Percentiles rank a stretch among this genome's conserved stretches.
Evolutionary conservation across 2,329 filamentous ascomycete genomes (phyloP).

Genomic region (Monilinia laxa): DNA sequence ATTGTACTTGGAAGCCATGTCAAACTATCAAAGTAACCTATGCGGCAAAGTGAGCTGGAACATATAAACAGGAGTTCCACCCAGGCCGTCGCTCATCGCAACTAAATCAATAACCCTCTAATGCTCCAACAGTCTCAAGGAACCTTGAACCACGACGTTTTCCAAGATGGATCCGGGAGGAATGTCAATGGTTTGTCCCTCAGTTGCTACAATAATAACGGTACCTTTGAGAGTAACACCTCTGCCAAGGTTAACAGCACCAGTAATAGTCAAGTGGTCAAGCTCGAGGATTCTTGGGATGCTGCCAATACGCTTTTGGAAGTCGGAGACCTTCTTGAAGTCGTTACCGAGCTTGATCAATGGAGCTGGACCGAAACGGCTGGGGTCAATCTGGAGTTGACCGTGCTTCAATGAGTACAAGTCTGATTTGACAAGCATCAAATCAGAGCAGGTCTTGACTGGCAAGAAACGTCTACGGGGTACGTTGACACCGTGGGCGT

Average conservation of each 20-base stretch:
- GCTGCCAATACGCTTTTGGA: conserved; percentile 81
- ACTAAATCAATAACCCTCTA: conserved; percentile 42
- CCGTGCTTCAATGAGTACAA: conserved; percentile 98
- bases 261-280: conserved; percentile 95
- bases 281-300: conserved; percentile 91
- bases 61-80: conserved; percentile 22
- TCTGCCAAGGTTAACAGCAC: conserved; percentile 92
- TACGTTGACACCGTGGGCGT: conserved; percentile 98
- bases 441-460: conserved; percentile 99
- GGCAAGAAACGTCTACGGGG: conserved; percentile 97
- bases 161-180: conserved; percentile 95
- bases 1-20: conserved; percentile 19
- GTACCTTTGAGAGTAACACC: conserved; percentile 97
- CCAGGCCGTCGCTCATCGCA: conserved; percentile 17
- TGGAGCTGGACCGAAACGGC: conserved; percentile 92
- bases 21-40: conserved; percentile 16
- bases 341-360: conserved; percentile 98
- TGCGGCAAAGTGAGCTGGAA: conserved; percentile 1
- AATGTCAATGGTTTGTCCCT: conserved; percentile 96
- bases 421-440: conserved; percentile 99
- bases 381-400: conserved; percentile 94
- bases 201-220: conserved; percentile 97
- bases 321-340: conserved; percentile 99
- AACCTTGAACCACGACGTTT: conserved; percentile 98
- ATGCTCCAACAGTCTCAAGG: conserved; percentile 72